These are phyloP conservation scores for Simmondsia chinensis DNA, from an alignment of 148 eudicot genomes.

Conservation along the genomic window DNA sequence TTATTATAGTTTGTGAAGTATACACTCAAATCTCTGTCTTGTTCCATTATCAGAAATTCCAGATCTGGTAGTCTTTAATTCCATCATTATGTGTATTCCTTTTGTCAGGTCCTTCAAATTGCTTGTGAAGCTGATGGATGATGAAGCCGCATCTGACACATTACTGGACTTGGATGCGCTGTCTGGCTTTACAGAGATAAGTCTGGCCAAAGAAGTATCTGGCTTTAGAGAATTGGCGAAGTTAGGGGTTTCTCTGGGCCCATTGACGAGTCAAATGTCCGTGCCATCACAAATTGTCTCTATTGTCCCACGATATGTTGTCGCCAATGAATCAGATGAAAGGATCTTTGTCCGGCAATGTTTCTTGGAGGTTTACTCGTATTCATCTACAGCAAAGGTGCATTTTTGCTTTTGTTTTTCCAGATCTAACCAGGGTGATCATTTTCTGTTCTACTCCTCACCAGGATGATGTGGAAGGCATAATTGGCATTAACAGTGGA, in stretches of 20 bases:
- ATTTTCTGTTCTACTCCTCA: too few species aligned
- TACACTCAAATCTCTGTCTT: too few species aligned
- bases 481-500: conserved; percentile 48
- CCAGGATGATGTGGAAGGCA: conserved; percentile 59
- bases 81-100: conserved; percentile 5
- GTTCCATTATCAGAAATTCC: too few species aligned
- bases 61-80: too few species aligned
- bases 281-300: conserved; percentile 57
- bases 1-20: too few species aligned
- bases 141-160: conserved; percentile 42
- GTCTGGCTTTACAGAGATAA: conserved; percentile 82
- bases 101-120: conserved; percentile 58
- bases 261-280: conserved; percentile 31
- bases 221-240: conserved; percentile 37
- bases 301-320: conserved; percentile 64
- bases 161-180: conserved; percentile 82
- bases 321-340: conserved; percentile 68
- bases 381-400: conserved; percentile 5
- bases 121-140: conserved; percentile 50
- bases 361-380: conserved; percentile 53
- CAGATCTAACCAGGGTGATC: too few species aligned
- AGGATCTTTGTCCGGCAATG: conserved; percentile 60
- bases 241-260: conserved; percentile 79
- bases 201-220: conserved; percentile 34
- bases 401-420: conserved; percentile 1